phyloP scores from a whole-genome alignment of 2,329 filamentous ascomycete genomes.

The Clarireedia hainanense region DNA sequence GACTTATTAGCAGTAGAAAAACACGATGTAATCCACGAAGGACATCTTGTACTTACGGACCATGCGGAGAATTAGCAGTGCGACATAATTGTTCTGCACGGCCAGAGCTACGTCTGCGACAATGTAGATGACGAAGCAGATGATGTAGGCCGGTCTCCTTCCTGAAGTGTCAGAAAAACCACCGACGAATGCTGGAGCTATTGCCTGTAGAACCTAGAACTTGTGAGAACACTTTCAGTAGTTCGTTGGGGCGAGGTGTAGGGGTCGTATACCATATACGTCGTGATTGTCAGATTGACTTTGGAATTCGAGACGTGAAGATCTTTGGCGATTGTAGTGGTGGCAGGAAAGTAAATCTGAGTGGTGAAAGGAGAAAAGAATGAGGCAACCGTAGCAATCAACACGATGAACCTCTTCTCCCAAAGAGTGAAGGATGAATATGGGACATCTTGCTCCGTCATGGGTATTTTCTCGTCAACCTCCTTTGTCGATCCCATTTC shows the following conservation, averaged over 20 bases:
- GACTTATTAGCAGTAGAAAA: background rate
- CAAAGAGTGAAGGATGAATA: constrained; percentile 18
- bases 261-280: constrained; percentile 28
- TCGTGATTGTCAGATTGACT: constrained; percentile 33
- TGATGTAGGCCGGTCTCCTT: constrained; percentile 44
- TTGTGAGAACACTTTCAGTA: background rate
- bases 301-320: constrained; percentile 35
- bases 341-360: constrained; percentile 47
- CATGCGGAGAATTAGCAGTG: constrained; percentile 45
- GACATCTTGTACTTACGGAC: background rate
- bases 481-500: no score
- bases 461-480: background rate
- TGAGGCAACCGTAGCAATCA: constrained; percentile 26
- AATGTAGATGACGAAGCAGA: constrained; percentile 46
- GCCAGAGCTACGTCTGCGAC: constrained; percentile 47
- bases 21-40: background rate
- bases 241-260: no score
- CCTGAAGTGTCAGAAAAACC: constrained; percentile 47
- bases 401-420: constrained; percentile 38
- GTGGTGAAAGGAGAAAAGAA: constrained; percentile 36
- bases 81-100: constrained; percentile 39
- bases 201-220: constrained; percentile 45
- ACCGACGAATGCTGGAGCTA: constrained; percentile 49
- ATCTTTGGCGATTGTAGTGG: constrained; percentile 40
- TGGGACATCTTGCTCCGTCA: constrained; percentile 12